A percentile compares a stretch with the other conserved stretches of the same genome.
Evolutionary conservation across 2,329 filamentous ascomycete species (phyloP).

Genomic region (Verticillium dahliae): DNA sequence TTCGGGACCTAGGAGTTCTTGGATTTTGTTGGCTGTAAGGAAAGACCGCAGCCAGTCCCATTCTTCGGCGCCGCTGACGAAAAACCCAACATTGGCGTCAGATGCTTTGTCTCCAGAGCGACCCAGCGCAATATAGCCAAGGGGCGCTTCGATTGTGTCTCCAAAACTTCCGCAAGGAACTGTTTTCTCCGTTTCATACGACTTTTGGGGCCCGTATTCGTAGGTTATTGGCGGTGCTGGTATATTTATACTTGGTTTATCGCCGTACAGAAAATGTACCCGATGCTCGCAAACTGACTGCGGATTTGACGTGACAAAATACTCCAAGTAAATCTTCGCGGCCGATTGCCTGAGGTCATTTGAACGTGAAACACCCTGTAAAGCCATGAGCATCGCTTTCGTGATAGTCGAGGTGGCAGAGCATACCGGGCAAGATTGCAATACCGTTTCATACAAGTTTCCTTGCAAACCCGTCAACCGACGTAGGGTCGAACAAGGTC

Average conservation of each 20-base stretch:
- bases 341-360: neutral
- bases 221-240: neutral
- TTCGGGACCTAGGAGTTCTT: constrained; percentile 34
- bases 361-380: neutral
- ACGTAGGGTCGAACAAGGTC: constrained; percentile 11
- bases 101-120: constrained; percentile 26
- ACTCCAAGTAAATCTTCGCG: neutral
- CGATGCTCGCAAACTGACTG: constrained; percentile 1
- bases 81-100: constrained; percentile 27
- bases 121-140: constrained; percentile 23
- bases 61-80: constrained; percentile 26
- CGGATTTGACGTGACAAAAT: neutral
- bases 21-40: constrained; percentile 27
- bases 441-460: constrained; percentile 19
- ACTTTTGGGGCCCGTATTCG: neutral
- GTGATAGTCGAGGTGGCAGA: no score
- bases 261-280: constrained; percentile 15
- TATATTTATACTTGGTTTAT: constrained; percentile 3
- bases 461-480: constrained; percentile 18
- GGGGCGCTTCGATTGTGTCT: constrained; percentile 10
- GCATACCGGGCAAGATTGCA: constrained; percentile 23
- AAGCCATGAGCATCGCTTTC: neutral
- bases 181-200: neutral
- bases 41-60: constrained; percentile 33
- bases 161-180: neutral